Evolutionary conservation across 305 asterid genomes (phyloP).

Genomic region (Fraxinus xanthoxyloides): DNA sequence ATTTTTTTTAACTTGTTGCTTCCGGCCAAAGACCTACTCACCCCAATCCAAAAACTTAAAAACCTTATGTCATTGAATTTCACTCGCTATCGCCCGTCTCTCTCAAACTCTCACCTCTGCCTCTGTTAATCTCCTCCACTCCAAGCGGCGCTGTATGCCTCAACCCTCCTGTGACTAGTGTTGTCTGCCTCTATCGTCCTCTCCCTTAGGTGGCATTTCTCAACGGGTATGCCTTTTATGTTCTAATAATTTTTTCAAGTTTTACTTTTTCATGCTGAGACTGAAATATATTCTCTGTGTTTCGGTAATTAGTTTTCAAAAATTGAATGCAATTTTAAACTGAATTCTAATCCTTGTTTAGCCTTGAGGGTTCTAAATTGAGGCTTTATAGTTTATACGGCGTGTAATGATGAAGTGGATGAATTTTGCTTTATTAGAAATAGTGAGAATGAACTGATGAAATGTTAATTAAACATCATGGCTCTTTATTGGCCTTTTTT

Average conservation of each 20-base stretch:
- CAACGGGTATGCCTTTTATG: conserved; percentile 41
- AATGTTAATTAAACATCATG: background rate
- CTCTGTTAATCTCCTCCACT: too few species aligned
- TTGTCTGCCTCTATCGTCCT: too few species aligned
- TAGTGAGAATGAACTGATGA: background rate
- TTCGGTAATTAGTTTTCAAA: background rate
- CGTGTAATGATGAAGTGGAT: background rate
- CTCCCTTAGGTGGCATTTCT: too few species aligned
- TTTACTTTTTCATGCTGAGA: background rate
- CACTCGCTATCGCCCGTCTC: too few species aligned
- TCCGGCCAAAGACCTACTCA: too few species aligned
- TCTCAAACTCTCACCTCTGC: too few species aligned
- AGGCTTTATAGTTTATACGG: background rate
- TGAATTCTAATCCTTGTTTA: background rate
- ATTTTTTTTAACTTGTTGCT: too few species aligned
- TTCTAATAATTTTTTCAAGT: background rate
- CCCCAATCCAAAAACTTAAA: too few species aligned
- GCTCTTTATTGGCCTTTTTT: background rate
- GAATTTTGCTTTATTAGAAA: too few species aligned
- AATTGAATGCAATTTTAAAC: background rate
- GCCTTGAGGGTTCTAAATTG: background rate
- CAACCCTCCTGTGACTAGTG: too few species aligned
- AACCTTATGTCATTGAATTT: too few species aligned
- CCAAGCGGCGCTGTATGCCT: too few species aligned
- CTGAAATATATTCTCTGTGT: background rate